Evolutionary conservation across 495 filamentous ascomycete genomes (phyloP), one percentile per base, ranked within the genome.

Genomic region (Hypomontagnella submonticulosa): DNA sequence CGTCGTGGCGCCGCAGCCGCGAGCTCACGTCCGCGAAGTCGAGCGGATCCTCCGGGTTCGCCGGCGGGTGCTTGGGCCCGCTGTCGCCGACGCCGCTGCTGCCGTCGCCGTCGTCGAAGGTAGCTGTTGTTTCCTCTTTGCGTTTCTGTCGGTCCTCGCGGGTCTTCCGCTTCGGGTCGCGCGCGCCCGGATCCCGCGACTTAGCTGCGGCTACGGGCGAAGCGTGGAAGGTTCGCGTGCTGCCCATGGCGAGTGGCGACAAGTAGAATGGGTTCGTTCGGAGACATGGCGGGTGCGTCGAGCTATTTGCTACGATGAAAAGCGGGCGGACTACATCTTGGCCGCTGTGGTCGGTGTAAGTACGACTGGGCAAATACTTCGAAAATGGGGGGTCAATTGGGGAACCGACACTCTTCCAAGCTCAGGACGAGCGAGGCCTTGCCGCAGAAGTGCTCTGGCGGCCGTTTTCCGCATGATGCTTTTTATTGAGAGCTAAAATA

Each of bases 21-120:
- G 79, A 70, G 34, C 88, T 79, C 9, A 96, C 79, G 62, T 82
- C 77, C 5, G 84, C 81, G 61, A 95, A 84, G 76, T 93, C 87
- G 71, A 83, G 87, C 4, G 90, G 89, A 67, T 93, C 85, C 0
- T 80, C 77, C 0, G 73, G 56, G 36, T 71, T 38, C 7, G 80
- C 51, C 11, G 46, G 4, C 5, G 76, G 67, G 41, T 70, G 67
- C 20, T 74, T 72, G 30, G 61, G 33, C 27, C 63, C 62, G 48
- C 43, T 16, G 60, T 51, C 50, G 51, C 12, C 66, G 30, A 6
- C 23, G 23, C 23, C 23, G 23, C 23, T 27, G 23, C 23, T n/a
- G n/a, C n/a, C 13, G 27, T 10, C 42, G 38, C 7, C 16, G 59
- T 10, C n/a, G 13, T 7, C 9, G 16, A 19, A 5, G 12, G 62